These are phyloP conservation scores for Rhododendron ovatum DNA, from an alignment of 148 eudicot genomes.

Conservation along the genomic window DNA sequence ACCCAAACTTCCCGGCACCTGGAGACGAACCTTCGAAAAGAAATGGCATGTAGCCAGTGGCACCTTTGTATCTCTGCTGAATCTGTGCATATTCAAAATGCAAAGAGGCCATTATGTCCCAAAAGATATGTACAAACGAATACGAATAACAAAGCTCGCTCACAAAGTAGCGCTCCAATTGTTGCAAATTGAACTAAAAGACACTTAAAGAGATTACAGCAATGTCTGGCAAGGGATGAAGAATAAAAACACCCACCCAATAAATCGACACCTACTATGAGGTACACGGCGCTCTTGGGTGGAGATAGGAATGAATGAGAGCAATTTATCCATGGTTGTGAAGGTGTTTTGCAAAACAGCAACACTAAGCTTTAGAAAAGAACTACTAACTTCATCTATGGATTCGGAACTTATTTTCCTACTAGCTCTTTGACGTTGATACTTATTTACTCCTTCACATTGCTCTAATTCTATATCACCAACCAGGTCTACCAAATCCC, in stretches of 20 bases:
- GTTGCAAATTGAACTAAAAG: not conserved
- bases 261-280: not conserved
- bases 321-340: not conserved
- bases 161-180: not conserved
- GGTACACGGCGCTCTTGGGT: not conserved
- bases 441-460: not conserved
- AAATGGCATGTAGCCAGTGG: slow-evolving; percentile 78
- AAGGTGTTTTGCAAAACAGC: not conserved
- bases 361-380: not conserved
- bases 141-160: not conserved
- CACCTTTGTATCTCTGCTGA: slow-evolving; percentile 74
- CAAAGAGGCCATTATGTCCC: not conserved
- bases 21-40: slow-evolving; percentile 96
- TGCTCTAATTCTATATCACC: not conserved
- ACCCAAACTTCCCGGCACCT: slow-evolving; percentile 92
- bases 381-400: not conserved
- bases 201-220: not conserved
- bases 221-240: not conserved
- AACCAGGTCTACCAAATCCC: not conserved
- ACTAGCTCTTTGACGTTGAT: not conserved
- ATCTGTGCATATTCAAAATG: slow-evolving; percentile 38
- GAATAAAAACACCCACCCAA: not conserved
- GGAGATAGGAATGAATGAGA: not conserved
- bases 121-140: not conserved
- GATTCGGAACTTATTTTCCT: not conserved